Conservation (phyloP, 2,329 filamentous ascomycete species). For the Elsinoe fawcettii region DNA sequence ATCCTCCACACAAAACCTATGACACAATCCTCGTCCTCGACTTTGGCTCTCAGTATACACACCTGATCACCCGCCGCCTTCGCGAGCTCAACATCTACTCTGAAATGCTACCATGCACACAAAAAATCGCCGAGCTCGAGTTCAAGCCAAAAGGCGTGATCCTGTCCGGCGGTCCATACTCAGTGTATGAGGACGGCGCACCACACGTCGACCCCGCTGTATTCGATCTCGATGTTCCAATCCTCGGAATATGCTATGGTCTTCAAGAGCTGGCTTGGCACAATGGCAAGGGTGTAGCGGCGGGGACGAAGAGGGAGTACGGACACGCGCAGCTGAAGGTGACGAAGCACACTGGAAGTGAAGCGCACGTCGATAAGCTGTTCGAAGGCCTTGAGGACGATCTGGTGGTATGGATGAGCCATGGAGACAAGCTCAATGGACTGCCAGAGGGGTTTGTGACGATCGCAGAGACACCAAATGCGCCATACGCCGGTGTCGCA, state of each 20-base stretch:
- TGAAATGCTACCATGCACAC: slow-evolving; percentile 82
- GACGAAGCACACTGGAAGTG: slow-evolving; percentile 46
- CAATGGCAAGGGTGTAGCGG: slow-evolving; percentile 57
- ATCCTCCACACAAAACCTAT: slow-evolving; percentile 44
- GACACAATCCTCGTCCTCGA: slow-evolving; percentile 66
- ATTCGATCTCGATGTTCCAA: slow-evolving; percentile 63
- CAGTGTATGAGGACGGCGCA: slow-evolving; percentile 71
- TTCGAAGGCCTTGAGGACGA: slow-evolving; percentile 68
- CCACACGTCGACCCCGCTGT: slow-evolving; percentile 75
- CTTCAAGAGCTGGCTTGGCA: slow-evolving; percentile 69
- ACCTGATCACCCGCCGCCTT: slow-evolving; percentile 67
- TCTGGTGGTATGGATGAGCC: slow-evolving; percentile 75
- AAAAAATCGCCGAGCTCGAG: slow-evolving; percentile 65
- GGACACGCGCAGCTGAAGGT: slow-evolving; percentile 61
- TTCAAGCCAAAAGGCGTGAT: slow-evolving; percentile 83
- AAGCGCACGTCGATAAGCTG: slow-evolving; percentile 63
- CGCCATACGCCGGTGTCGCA: slow-evolving; percentile 71
- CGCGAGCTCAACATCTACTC: slow-evolving; percentile 74
- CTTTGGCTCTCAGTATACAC: slow-evolving; percentile 65
- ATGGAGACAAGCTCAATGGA: slow-evolving; percentile 73
- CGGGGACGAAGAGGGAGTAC: slow-evolving; percentile 62
- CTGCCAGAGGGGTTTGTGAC: slow-evolving; percentile 66
- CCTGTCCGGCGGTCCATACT: slow-evolving; percentile 63
- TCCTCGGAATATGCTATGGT: slow-evolving; percentile 57
- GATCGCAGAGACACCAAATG: slow-evolving; percentile 68